Evolutionary conservation across 805 yeast genomes (phyloP), one percentile per base, ranked within the genome.

Genomic region (Sporopachydermia quercuum): DNA sequence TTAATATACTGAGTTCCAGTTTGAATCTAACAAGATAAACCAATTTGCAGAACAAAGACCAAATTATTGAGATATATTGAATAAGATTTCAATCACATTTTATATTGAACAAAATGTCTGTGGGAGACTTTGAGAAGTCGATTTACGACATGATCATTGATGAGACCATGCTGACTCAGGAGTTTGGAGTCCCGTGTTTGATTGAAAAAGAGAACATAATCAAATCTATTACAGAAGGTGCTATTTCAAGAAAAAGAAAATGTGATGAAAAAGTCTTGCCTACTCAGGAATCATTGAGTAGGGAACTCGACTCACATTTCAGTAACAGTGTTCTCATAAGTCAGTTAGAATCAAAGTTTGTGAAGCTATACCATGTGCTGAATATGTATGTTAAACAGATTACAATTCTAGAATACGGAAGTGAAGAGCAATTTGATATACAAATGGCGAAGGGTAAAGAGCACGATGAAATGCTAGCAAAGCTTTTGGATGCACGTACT

Each of bases 161-260:
- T 16, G 34, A 30, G 39, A 35, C 11, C 14, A 15, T 15, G 37
- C 39, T 27, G 11, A 13, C 33, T 11, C 5, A 38, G 40, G 35
- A 13, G 14, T 8, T 18, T 13, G 38, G 17, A 3, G 36, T 13
- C 39, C 16, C 35, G 16, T 4, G 16, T 5, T 4, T 16, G 4
- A 18, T 15, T 6, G 11, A 14, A 13, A 23, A 23, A 23, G 30
- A 23, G n/a, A n/a, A n/a, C 30, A n/a, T 23, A n/a, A 8, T 23
- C n/a, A 8, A 23, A n/a, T 8, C 13, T 17, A 6, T 36, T 11
- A 36, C 38, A 11, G 17, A 18, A 36, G 30, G 30, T n/a, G 30
- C 30, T 23, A 23, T 8, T 23, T n/a, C n/a, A 23, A n/a, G 30
- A n/a, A n/a, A 23, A 23, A n/a, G n/a, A n/a, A n/a, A n/a, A n/a